Conservation (phyloP, 345 rosid species). For the Excoecaria agallocha region DNA sequence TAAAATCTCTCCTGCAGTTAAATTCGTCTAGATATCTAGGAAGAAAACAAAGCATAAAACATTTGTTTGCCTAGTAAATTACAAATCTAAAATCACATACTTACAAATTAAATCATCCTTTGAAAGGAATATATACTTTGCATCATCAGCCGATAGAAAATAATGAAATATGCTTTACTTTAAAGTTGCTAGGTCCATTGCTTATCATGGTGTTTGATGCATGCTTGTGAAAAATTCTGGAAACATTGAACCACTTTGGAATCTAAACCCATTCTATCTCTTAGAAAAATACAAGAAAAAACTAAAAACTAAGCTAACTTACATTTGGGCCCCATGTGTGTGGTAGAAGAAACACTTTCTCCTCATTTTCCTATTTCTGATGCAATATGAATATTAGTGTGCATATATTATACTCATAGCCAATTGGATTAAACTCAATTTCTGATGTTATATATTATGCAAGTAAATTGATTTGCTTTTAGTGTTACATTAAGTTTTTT, state of each 20-base stretch:
- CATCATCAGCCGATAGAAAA: background rate
- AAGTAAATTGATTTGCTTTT: too few species aligned
- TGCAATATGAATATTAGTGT: background rate
- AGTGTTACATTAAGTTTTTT: too few species aligned
- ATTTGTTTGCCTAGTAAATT: background rate
- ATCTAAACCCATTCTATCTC: background rate
- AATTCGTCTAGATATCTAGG: too few species aligned
- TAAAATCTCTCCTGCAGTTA: too few species aligned
- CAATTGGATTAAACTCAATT: background rate
- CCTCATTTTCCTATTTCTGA: background rate
- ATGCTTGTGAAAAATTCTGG: slow-evolving; percentile 1
- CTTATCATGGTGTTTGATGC: slow-evolving; percentile 5
- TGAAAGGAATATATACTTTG: background rate
- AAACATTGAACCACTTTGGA: background rate
- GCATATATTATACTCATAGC: background rate
- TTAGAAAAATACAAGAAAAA: background rate
- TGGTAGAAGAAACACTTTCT: background rate
- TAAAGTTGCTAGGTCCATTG: slow-evolving; percentile 4
- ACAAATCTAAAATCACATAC: background rate
- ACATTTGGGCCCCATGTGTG: background rate
- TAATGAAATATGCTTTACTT: background rate
- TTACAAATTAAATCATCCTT: background rate
- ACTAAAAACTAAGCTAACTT: too few species aligned
- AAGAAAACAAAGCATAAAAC: background rate
- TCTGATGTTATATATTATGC: too few species aligned